phyloP scores from a whole-genome alignment of 176 grass and related monocot species.

The Aegilops bicornis region DNA sequence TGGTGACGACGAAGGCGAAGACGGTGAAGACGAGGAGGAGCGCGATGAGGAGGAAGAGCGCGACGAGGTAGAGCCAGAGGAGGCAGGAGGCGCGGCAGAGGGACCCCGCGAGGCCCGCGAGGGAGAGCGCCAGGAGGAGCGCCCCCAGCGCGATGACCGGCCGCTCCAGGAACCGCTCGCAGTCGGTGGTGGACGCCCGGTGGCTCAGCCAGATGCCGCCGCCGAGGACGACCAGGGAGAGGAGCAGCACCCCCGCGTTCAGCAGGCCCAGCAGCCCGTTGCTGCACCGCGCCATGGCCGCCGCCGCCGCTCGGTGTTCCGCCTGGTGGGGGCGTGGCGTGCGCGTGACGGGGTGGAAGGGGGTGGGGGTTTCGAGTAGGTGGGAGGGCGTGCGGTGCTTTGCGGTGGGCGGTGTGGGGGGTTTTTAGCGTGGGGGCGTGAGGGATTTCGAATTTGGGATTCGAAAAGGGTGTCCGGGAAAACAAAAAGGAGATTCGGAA shows the following conservation, averaged over 20 bases:
- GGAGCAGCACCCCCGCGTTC: conserved; percentile 55
- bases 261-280: conserved; percentile 72
- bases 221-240: conserved; percentile 57
- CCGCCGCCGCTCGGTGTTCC: background rate
- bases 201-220: conserved; percentile 72
- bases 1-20: conserved; percentile 90
- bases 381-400: background rate
- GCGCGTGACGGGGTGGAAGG: background rate
- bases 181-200: conserved; percentile 73
- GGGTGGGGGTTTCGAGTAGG: background rate
- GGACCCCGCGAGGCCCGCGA: conserved; percentile 60
- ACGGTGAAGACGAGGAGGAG: conserved; percentile 69
- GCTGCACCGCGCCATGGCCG: conserved; percentile 64
- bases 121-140: conserved; percentile 62
- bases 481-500: conserved; percentile 7
- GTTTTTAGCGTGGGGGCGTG: background rate
- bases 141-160: conserved; percentile 59
- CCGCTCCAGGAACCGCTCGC: conserved; percentile 75
- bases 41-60: conserved; percentile 80
- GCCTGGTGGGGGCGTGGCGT: background rate
- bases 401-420: background rate
- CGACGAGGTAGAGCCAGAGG: conserved; percentile 90
- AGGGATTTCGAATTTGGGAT: conserved; percentile 35
- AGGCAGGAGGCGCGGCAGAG: conserved; percentile 76
- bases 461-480: background rate